Base-by-base conservation (phyloP, 2,329 filamentous ascomycete species). In the Monosporascus sp. region DNA sequence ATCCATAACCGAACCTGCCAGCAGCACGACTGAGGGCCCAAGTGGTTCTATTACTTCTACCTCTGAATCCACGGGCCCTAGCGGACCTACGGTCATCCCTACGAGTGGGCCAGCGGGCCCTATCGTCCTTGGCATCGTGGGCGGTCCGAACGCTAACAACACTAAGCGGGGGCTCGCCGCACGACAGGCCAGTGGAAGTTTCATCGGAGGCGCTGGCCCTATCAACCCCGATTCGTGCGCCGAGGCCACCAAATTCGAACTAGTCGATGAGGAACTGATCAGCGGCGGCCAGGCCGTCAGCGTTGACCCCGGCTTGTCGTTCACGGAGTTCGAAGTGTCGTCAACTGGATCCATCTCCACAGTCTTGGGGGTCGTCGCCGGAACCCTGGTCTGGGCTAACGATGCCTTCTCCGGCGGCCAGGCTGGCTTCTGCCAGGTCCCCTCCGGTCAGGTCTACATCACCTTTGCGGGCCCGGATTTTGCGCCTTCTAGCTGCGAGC, bases 331-430 rank as follows among this genome's bases (percentile, higher is more conserved):
- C 44, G 41, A 24, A 2, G 53, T 53, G 22, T 47, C 31, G 36
- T 44, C 55, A 5, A 7, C 20, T 20, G 45, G 51, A 5, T 47
- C 50, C 9, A 39, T 49, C 22, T 52, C 52, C 44, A 48, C 17
- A 17, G 54, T 53, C 4, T 49, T 46, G 11, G 55, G 50, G 43
- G 20, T 37, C 17, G 20, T 52, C 41, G 36, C 39, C 18, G 36
- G 24, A 38, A 22, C 48, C 31, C 48, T 62, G 7, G 24, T 54
- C 49, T 62, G 60, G 60, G 48, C 20, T 45, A 62, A 62, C 49
- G 48, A 35, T 11, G 48, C 45, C 2, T 62, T 62, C 22, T 48
- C 14, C 24, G 48, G 47, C 3, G 54, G 52, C 45, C 9, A 36
- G 25, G 54, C 59, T 5, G 51, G 48, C n/a, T 62, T 57, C 50